Evolutionary conservation across 2,329 filamentous ascomycete species (phyloP).

Genomic region (Dryadomyces quercus-mongolicae): DNA sequence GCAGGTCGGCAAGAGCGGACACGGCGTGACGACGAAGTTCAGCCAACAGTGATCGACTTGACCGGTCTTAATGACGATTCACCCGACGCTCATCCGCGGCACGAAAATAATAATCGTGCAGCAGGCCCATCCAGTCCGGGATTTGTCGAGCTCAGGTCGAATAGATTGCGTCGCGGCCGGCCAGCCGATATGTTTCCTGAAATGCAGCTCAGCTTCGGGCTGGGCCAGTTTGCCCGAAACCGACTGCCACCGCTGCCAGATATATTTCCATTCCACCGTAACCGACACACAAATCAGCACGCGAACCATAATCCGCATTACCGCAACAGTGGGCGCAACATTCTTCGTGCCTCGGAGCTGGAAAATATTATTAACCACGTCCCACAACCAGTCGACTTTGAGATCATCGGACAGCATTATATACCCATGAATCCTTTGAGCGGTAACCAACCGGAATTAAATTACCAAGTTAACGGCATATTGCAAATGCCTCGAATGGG

Average conservation of each 20-base stretch:
- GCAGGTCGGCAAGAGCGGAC: background rate
- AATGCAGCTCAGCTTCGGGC: background rate
- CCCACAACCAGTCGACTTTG: slow-evolving; percentile 15
- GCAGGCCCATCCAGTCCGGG: background rate
- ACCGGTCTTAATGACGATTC: slow-evolving; percentile 33
- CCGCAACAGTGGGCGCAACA: background rate
- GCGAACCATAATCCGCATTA: background rate
- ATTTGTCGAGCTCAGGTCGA: background rate
- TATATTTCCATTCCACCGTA: background rate
- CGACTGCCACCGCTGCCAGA: background rate
- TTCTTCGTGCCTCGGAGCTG: background rate
- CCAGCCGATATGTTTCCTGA: background rate
- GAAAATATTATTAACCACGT: background rate
- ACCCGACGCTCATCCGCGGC: background rate
- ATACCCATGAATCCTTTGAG: slow-evolving; percentile 15
- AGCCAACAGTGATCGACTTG: slow-evolving; percentile 35
- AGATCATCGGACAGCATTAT: slow-evolving; percentile 13
- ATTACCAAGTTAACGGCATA: slow-evolving; percentile 22
- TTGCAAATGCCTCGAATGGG: background rate
- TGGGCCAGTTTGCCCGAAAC: slow-evolving; percentile 2
- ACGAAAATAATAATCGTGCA: background rate
- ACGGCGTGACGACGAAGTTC: slow-evolving; percentile 11
- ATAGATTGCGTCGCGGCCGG: background rate
- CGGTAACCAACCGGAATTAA: slow-evolving; percentile 19
- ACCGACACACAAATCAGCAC: background rate